Evolutionary conservation across 2,329 filamentous ascomycete species (phyloP), one percentile per base, ranked within the genome.

Genomic region (Endoconidiophora polonica): DNA sequence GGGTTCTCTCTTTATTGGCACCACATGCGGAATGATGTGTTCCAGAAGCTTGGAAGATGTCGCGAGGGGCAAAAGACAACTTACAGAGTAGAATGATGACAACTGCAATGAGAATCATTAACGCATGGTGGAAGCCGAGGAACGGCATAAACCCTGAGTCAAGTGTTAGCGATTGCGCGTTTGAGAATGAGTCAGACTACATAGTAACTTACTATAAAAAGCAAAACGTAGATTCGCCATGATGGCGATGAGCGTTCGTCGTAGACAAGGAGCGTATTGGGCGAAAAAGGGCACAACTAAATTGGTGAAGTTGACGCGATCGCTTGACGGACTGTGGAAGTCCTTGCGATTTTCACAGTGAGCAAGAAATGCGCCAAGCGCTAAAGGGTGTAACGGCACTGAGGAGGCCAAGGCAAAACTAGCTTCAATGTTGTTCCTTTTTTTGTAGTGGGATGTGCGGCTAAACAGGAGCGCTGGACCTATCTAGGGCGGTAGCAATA

Each of bases 61-160:
- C 16, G 26, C 26, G 44, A 53, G 12, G 20, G 10, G 9, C 52
- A 46, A 49, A 33, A 51, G 24, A 42, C n/a, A 29, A 74, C 86
- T 69, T 72, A 94, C 88, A 96, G 57, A 98, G 73, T 62, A 98
- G 71, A 65, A 98, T 94, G 61, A 98, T 94, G 43, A 88, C 78
- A 53, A 95, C 71, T 50, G 85, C 88, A 61, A 98, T 94, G 57
- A 98, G 70, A 59, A 98, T 86, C 91, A 98, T 98, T 65, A 98
- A 76, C 57, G 96, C 83, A 77, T 98, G 77, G 62, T 82, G 79
- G 61, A 82, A 82, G 57, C 79, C 79, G 53, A 83, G 70, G 62
- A 83, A 82, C 57, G 79, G 79, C 62, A 83, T 67, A 58, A 74
- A 77, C 61, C 77, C 78, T 79, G 54, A 4, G 38, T 26, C 36